Evolutionary conservation across 1,284 basidiomycete genomes (phyloP).

Genomic region (Leccinum solheimii): DNA sequence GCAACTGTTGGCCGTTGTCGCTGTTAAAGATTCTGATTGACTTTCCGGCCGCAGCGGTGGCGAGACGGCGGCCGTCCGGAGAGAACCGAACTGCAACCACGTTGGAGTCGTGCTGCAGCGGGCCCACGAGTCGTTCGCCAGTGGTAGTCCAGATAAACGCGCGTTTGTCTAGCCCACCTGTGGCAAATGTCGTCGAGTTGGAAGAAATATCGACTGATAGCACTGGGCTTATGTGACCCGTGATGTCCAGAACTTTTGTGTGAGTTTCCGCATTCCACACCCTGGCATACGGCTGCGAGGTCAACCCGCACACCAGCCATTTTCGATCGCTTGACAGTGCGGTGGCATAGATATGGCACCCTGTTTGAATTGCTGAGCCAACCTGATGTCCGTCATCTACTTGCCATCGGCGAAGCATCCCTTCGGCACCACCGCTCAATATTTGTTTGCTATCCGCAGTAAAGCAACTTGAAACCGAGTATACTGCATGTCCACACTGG

Average conservation of each 20-base stretch:
- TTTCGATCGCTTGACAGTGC: too few species aligned
- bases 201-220: background rate
- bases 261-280: background rate
- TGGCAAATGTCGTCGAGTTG: background rate
- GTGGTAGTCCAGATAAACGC: background rate
- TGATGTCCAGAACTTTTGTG: background rate
- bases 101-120: background rate
- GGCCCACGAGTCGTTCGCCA: background rate
- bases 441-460: background rate
- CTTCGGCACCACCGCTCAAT: background rate
- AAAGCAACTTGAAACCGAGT: background rate
- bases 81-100: background rate
- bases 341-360: too few species aligned
- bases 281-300: background rate
- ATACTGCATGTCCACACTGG: background rate
- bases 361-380: background rate
- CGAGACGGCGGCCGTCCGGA: background rate
- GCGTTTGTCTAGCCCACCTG: background rate
- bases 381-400: background rate
- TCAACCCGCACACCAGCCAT: too few species aligned
- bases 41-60: background rate
- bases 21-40: background rate
- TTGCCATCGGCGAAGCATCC: background rate
- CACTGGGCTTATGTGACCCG: background rate
- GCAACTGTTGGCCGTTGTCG: background rate